Evolutionary conservation across 306 rosid species (phyloP), one percentile per base, ranked within the genome.

Genomic region (Calophaca sinica): DNA sequence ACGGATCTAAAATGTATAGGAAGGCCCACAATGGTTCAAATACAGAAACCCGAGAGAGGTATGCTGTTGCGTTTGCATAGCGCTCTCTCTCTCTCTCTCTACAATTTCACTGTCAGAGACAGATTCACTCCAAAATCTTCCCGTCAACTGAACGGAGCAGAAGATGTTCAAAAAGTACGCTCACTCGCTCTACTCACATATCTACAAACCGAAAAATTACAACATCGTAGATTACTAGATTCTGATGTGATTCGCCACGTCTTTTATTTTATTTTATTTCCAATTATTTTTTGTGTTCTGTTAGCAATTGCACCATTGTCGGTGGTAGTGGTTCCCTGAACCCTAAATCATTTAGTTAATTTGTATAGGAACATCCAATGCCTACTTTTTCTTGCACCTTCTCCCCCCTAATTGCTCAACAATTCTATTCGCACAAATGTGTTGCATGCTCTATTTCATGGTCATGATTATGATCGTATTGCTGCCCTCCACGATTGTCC

Each of bases 81-180:
- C n/a, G n/a, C n/a, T n/a, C 26, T 80, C 62, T 58, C 62, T 15
- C 5, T 76, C 74, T 48, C 69, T 76, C 68, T 45, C 4, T 50
- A 38, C 70, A 15, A n/a, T 63, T 70, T 54, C 52, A 66, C 33
- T 70, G 64, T 52, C 35, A 38, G 68, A 36, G 33, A 29, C 42
- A 64, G 77, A 60, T 69, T 50, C 77, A 68, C 55, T 75, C 62
- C 61, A 14, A 74, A 20, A 73, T 7, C n/a, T 13, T 3, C 20
- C 55, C 49, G 33, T 31, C 70, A 73, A 33, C 74, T 68, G 41
- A 58, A 58, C 72, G 66, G 76, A 48, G 26, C 68, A 46, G 50
- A 84, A 84, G 52, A 84, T 84, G 87, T 84, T 84, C 78, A 84
- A 84, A 80, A 84, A 84, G 85, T 78, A 81, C 39, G 71, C 14